Percentiles rank a stretch among this genome's conserved stretches.
Evolutionary conservation across 1,139 yeast genomes (phyloP).

Genomic region (Kurtzmaniella natalensis): DNA sequence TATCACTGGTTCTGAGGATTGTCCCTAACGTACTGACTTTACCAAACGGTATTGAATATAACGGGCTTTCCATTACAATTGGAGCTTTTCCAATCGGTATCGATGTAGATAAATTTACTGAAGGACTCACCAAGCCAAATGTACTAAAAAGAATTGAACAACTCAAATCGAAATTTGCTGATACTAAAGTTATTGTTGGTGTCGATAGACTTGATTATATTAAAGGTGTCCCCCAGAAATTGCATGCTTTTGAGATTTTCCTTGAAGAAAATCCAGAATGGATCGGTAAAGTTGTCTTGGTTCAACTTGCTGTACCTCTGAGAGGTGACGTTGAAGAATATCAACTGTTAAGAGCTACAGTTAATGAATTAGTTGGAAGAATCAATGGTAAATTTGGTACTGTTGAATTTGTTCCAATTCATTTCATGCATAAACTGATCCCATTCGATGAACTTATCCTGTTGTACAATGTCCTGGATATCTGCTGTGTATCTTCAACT

Average conservation of each 20-base stretch:
- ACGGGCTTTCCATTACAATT: constrained; percentile 73
- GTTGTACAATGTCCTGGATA: constrained; percentile 80
- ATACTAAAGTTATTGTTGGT: constrained; percentile 85
- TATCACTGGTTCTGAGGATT: constrained; percentile 86
- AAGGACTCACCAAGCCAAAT: constrained; percentile 61
- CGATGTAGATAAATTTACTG: constrained; percentile 86
- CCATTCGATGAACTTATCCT: constrained; percentile 89
- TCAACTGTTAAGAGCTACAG: constrained; percentile 88
- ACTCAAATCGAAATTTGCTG: constrained; percentile 58
- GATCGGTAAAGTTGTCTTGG: constrained; percentile 94
- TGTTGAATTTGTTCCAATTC: constrained; percentile 96
- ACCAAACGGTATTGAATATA: constrained; percentile 86
- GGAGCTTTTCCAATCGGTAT: constrained; percentile 99
- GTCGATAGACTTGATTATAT: constrained; percentile 94
- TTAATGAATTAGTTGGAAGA: constrained; percentile 93
- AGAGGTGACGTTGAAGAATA: constrained; percentile 98
- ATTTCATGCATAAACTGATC: constrained; percentile 88
- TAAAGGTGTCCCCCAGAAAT: constrained; percentile 95
- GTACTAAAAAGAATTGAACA: constrained; percentile 66
- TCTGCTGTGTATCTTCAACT: constrained; percentile 88
- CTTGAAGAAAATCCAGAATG: constrained; percentile 93
- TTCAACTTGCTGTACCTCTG: constrained; percentile 97
- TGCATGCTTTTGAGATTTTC: constrained; percentile 93
- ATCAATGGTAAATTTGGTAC: constrained; percentile 96
- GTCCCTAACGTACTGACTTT: constrained; percentile 70